A percentile compares a stretch with the other conserved stretches of the same genome.
Conservation (phyloP, 192 early-diverging fungal genomes). For the Umbelopsis vinacea region DNA sequence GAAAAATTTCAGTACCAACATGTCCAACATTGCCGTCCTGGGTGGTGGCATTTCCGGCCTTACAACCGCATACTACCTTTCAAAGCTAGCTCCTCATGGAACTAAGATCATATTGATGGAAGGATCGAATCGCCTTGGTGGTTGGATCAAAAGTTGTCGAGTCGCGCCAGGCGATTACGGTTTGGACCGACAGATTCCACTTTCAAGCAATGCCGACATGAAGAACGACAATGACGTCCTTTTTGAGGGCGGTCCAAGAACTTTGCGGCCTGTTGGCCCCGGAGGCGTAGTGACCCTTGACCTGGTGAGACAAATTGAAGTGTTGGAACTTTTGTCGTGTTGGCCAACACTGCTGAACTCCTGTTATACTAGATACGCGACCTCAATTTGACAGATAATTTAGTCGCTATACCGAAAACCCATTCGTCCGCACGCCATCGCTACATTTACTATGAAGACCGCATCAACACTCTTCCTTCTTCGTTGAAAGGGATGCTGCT, state of each 20-base stretch:
- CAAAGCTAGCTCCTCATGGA: conserved; percentile 44
- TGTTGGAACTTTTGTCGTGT: too few relatives aligned
- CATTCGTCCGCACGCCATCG: conserved; percentile 81
- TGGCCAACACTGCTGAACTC: neutral
- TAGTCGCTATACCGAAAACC: conserved; percentile 63
- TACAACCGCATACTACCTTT: conserved; percentile 79
- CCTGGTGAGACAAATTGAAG: conserved; percentile 55
- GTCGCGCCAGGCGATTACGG: conserved; percentile 40
- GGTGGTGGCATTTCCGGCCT: conserved; percentile 94
- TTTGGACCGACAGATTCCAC: neutral
- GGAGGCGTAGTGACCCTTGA: conserved; percentile 78
- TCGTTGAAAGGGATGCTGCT: conserved; percentile 38
- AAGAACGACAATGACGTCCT: conserved; percentile 48
- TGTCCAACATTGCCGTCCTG: conserved; percentile 65
- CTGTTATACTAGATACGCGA: conserved; percentile 51
- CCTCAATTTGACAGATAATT: conserved; percentile 59
- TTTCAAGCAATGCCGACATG: neutral
- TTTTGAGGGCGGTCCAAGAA: conserved; percentile 84
- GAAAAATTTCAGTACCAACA: neutral
- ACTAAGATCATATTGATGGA: conserved; percentile 78
- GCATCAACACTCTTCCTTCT: conserved; percentile 69
- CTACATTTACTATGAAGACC: conserved; percentile 75
- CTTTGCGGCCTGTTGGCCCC: conserved; percentile 72
- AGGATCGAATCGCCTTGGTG: conserved; percentile 70
- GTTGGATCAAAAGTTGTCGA: conserved; percentile 81